Conservation (phyloP, 2,329 filamentous ascomycete genomes). For the Penicillium occitanis region DNA sequence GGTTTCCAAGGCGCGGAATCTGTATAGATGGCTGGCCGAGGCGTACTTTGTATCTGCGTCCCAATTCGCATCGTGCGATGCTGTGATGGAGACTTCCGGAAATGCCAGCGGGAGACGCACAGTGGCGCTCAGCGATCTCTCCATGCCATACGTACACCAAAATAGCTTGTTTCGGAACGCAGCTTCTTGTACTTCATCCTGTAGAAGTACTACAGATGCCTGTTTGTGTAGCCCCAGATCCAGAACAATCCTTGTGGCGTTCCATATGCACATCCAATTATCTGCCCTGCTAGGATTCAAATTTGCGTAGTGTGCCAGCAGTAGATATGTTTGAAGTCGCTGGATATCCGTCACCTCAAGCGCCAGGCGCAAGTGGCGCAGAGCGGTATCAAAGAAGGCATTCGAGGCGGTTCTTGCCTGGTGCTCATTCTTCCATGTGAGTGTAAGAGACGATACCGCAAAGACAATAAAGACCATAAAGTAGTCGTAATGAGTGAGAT, state of each 20-base stretch:
- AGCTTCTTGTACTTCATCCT: background rate
- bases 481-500: background rate
- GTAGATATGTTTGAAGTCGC: background rate
- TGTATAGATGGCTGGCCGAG: constrained; percentile 24
- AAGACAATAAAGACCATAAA: background rate
- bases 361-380: background rate
- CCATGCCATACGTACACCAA: constrained; percentile 19
- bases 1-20: background rate
- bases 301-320: background rate
- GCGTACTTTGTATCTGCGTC: constrained; percentile 17
- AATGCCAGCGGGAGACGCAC: constrained; percentile 17
- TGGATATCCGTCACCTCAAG: background rate
- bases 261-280: background rate
- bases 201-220: background rate
- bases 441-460: background rate
- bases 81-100: constrained; percentile 15
- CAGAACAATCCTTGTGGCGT: background rate
- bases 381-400: background rate
- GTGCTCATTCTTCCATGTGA: background rate
- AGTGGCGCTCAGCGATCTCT: constrained; percentile 16
- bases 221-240: background rate
- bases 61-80: background rate
- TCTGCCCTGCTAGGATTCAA: background rate
- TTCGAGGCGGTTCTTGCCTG: background rate
- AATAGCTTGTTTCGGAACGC: constrained; percentile 11